Evolutionary conservation across 371 early-diverging fungal genomes (phyloP).

Genomic region (Synchytrium microbalum): DNA sequence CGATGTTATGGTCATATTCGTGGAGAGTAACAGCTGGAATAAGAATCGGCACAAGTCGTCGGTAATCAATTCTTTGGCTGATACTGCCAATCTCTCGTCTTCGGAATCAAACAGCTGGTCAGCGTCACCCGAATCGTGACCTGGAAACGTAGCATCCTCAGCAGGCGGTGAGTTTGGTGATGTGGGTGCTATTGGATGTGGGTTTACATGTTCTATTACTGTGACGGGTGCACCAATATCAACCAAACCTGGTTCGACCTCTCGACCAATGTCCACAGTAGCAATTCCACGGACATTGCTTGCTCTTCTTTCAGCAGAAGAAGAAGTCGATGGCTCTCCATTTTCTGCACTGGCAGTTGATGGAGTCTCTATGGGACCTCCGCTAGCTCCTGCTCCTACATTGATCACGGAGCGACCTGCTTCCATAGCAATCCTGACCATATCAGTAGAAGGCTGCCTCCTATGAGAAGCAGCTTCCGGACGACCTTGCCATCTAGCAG

Average conservation of each 20-base stretch:
- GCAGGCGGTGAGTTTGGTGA: too few relatives aligned
- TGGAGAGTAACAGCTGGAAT: conserved; percentile 56
- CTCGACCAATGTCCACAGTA: background rate
- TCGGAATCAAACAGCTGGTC: conserved; percentile 1
- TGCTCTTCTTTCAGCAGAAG: background rate
- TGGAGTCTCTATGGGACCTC: background rate
- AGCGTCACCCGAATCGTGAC: background rate
- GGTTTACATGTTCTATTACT: background rate
- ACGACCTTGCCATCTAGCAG: conserved; percentile 7
- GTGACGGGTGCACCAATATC: background rate
- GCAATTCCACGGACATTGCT: conserved; percentile 1
- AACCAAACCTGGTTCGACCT: conserved; percentile 2
- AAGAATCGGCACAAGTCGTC: conserved; percentile 82
- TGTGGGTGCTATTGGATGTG: background rate
- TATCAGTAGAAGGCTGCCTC: background rate
- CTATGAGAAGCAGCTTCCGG: background rate
- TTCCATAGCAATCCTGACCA: background rate
- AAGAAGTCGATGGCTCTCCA: background rate
- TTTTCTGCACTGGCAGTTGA: background rate
- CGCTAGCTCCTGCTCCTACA: conserved; percentile 3
- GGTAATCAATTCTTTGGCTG: conserved; percentile 60
- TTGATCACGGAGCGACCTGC: background rate
- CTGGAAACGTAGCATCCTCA: too few relatives aligned
- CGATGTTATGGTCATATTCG: conserved; percentile 34
- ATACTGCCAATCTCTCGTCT: conserved; percentile 37